Evolutionary conservation across 371 early-diverging fungal species (phyloP).

Genomic region (Umbelopsis sp.): DNA sequence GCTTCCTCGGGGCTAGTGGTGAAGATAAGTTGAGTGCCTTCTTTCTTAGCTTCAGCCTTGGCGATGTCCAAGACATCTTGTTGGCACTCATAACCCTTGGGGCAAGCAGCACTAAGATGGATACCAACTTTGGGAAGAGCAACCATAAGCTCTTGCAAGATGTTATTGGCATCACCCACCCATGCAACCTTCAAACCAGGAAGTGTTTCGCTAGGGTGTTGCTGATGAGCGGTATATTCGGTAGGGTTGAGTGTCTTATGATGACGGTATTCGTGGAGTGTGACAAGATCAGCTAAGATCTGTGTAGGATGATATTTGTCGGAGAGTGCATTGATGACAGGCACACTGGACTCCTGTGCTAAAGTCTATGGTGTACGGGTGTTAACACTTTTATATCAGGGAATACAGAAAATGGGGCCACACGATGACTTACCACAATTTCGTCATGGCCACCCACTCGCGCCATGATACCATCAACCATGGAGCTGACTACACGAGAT

Average conservation of each 20-base stretch:
- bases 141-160: slow-evolving; percentile 86
- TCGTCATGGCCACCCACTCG: slow-evolving; percentile 88
- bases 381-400: slow-evolving; percentile 3
- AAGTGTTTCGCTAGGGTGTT: slow-evolving; percentile 58
- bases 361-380: slow-evolving; percentile 52
- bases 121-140: slow-evolving; percentile 90
- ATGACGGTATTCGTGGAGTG: slow-evolving; percentile 79
- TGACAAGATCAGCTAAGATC: slow-evolving; percentile 93
- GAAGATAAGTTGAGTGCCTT: slow-evolving; percentile 60
- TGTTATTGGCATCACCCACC: slow-evolving; percentile 98
- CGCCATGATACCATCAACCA: slow-evolving; percentile 95
- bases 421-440: slow-evolving; percentile 65
- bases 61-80: slow-evolving; percentile 70
- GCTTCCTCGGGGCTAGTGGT: slow-evolving; percentile 79
- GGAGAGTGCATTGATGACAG: slow-evolving; percentile 94
- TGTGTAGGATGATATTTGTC: slow-evolving; percentile 95
- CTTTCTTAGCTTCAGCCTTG: slow-evolving; percentile 47
- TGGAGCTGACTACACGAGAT: slow-evolving; percentile 85
- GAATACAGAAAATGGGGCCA: not conserved
- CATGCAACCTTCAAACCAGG: slow-evolving; percentile 83
- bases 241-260: slow-evolving; percentile 35
- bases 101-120: slow-evolving; percentile 83
- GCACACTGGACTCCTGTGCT: slow-evolving; percentile 85
- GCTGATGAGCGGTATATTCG: slow-evolving; percentile 49
- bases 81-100: slow-evolving; percentile 77